Evolutionary conservation across 208 protist genomes (phyloP).

Genomic region (Balamuthia mandrillaris): DNA sequence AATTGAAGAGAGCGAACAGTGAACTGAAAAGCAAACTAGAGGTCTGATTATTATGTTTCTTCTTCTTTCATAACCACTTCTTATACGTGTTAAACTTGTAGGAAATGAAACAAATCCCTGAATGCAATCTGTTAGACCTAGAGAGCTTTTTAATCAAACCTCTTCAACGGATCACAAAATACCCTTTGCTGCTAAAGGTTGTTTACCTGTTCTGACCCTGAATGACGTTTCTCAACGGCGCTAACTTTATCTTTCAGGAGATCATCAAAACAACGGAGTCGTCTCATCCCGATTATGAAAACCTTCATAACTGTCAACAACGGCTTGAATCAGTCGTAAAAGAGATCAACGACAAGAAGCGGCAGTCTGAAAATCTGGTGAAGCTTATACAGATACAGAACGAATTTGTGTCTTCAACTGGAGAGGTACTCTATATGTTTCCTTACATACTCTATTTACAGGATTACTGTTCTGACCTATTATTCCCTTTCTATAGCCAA

Average conservation of each 20-base stretch:
- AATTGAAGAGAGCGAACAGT: background rate
- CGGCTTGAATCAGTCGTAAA: background rate
- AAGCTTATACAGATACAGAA: background rate
- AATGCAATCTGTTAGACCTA: background rate
- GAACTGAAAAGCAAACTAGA: background rate
- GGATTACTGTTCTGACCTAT: too few relatives aligned
- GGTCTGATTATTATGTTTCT: too few relatives aligned
- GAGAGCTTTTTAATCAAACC: conserved; percentile 32
- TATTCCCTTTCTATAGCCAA: too few relatives aligned
- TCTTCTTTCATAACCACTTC: too few relatives aligned
- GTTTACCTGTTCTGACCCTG: too few relatives aligned
- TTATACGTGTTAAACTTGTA: too few relatives aligned
- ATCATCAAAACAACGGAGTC: too few relatives aligned
- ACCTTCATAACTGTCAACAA: background rate
- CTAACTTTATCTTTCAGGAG: too few relatives aligned
- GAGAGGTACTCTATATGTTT: too few relatives aligned
- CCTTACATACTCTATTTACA: too few relatives aligned
- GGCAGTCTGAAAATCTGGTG: background rate
- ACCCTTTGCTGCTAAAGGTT: background rate
- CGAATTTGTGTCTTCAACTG: background rate
- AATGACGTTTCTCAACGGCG: too few relatives aligned
- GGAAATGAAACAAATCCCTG: background rate
- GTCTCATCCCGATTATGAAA: background rate
- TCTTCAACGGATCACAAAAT: background rate
- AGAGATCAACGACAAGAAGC: background rate